A percentile compares a stretch with the other conserved stretches of the same genome.
Evolutionary conservation across 345 rosid genomes (phyloP).

Genomic region (Camelina hispida): DNA sequence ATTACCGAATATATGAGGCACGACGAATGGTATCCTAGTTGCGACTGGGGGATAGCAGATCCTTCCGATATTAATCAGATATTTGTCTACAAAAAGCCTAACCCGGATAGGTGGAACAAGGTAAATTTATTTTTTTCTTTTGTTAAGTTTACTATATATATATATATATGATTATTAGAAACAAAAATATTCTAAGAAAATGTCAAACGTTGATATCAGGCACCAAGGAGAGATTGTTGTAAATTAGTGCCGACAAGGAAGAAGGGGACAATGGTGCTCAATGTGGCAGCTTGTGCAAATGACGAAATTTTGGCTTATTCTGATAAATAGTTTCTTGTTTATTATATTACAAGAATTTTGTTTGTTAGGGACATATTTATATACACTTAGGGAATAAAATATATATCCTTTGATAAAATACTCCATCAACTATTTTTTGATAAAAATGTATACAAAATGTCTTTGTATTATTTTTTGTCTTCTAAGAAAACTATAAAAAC

Average conservation of each 20-base stretch:
- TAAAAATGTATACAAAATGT: too few species aligned
- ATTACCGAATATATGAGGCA: constrained; percentile 47
- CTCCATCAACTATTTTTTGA: background rate
- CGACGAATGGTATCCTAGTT: constrained; percentile 34
- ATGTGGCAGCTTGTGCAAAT: constrained; percentile 51
- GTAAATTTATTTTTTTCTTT: background rate
- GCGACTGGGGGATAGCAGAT: constrained; percentile 55
- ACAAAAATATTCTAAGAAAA: too few species aligned
- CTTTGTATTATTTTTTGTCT: too few species aligned
- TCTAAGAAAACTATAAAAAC: too few species aligned
- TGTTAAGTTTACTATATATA: background rate
- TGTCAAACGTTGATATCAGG: constrained; percentile 13
- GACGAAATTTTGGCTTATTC: constrained; percentile 51
- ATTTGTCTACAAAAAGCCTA: constrained; percentile 52
- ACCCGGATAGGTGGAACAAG: constrained; percentile 61
- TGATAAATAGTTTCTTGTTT: constrained; percentile 30
- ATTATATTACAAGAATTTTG: background rate
- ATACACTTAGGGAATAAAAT: constrained; percentile 10
- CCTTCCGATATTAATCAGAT: constrained; percentile 47
- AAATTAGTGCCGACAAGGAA: constrained; percentile 45
- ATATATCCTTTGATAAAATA: background rate
- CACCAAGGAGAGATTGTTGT: constrained; percentile 66
- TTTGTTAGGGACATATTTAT: constrained; percentile 7
- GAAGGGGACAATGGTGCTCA: constrained; percentile 47
- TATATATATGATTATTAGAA: too few species aligned